A percentile compares a stretch with the other conserved stretches of the same genome.
phyloP scores from a whole-genome alignment of 2,329 filamentous ascomycete genomes.

The Septoria linicola region DNA sequence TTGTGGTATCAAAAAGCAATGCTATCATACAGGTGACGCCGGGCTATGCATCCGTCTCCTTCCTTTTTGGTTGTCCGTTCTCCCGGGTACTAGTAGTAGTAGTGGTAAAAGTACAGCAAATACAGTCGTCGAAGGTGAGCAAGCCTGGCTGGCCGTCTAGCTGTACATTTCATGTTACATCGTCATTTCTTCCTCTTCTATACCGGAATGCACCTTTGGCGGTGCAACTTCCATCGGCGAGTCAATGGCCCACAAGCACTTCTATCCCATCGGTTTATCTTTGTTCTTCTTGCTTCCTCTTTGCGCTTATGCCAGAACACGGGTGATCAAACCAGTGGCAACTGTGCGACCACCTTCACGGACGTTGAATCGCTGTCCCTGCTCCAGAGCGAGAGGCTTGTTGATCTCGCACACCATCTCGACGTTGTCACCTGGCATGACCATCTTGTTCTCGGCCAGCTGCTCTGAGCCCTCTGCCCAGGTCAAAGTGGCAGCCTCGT shows the following conservation, averaged over 20 bases:
- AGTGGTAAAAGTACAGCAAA: conserved; percentile 22
- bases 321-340: conserved; percentile 43
- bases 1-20: conserved; percentile 24
- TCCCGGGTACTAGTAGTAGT: conserved; percentile 3
- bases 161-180: conserved; percentile 16
- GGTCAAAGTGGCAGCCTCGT: conserved; percentile 70
- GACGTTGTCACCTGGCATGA: conserved; percentile 98
- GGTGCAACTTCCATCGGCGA: too few relatives aligned
- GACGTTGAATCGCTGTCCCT: conserved; percentile 95
- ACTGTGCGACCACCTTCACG: conserved; percentile 81
- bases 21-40: conserved; percentile 22
- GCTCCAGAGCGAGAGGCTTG: conserved; percentile 82
- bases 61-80: conserved; percentile 9
- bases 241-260: not conserved
- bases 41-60: conserved; percentile 21
- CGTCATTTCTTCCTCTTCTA: not conserved
- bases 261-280: too few relatives aligned
- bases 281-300: not conserved
- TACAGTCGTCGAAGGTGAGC: conserved; percentile 23
- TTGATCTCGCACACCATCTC: conserved; percentile 92
- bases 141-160: conserved; percentile 8
- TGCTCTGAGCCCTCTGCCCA: conserved; percentile 85
- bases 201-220: not conserved
- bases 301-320: conserved; percentile 38
- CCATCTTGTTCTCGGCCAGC: conserved; percentile 65